Base-by-base conservation (phyloP, 495 filamentous ascomycete species). In the Trichoderma virens region DNA sequence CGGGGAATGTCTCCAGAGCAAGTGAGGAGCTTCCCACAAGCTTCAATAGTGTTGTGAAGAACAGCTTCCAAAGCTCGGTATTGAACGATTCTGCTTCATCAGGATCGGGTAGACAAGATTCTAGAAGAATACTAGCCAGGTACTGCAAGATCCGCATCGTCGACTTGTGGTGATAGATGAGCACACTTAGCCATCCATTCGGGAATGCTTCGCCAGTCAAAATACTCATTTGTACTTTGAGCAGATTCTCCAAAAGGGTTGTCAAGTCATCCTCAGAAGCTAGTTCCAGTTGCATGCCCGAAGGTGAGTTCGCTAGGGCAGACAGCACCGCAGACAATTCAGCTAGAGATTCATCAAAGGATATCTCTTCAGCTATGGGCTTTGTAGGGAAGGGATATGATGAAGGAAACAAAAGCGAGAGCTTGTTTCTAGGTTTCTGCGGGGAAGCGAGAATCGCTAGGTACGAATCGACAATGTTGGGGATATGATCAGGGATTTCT, bases 21-120 rank as follows among this genome's bases (percentile, higher is more conserved):
- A 99, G 80, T 7, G 88, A 89, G 51, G 92, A 85, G 67, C 90
- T 96, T 0, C 90, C 90, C 8, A 98, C 91, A 4, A 98, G 88
- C 70, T 89, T 91, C 38, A 99, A 81, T 56, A 99, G 76, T 0
- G 91, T 92, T 14, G 84, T 88, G 73, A 99, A 96, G 75, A 97
- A 98, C 43, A 87, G 78, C 65, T 91, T 92, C 94, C 94, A 99
- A 2, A 97, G 79, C 62, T 93, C 91, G 9, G 90, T 97, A 71
- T 95, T 90, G 72, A 97, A 99, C 9, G 83, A 82, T 70, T 96
- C 92, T 3, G 94, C 95, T 68, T 98, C 91, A 66, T 96, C 95
- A 1, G 92, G 91, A 63, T 90, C 79, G 0, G 95, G 93, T 1
- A 97, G 79, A 66, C 91, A 91, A 0, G 83, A 86, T 18, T 90